A percentile compares a stretch with the other conserved stretches of the same genome.
These are phyloP conservation scores for Ichthyophonus hoferi DNA, from an alignment of 208 protist species.

Conservation along the genomic window DNA sequence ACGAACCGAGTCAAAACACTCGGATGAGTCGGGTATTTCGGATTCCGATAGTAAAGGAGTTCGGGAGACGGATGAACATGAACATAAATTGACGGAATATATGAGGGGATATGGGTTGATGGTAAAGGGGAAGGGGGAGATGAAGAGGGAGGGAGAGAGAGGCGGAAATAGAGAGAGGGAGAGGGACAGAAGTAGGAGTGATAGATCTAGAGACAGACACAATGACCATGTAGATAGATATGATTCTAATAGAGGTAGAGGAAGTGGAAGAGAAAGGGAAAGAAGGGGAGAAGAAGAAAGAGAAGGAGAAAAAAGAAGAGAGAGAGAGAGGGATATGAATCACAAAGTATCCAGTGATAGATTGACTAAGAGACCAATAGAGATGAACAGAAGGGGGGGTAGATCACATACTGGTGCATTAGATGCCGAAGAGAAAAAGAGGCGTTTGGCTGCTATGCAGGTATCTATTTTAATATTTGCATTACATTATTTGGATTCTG, in stretches of 20 bases:
- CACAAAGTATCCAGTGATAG: too few relatives aligned
- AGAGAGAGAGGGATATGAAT: too few relatives aligned
- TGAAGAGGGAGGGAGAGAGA: not conserved
- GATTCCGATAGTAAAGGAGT: not conserved
- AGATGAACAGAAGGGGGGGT: too few relatives aligned
- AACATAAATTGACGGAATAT: not conserved
- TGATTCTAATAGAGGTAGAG: not conserved
- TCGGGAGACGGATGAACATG: not conserved
- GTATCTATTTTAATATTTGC: not conserved
- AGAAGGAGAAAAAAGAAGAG: not conserved
- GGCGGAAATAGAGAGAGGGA: not conserved
- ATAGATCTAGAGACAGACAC: not conserved
- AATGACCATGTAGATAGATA: not conserved
- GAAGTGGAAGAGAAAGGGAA: not conserved
- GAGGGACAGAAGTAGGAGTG: not conserved
- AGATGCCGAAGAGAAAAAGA: not conserved
- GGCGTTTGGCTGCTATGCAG: slow-evolving; percentile 12
- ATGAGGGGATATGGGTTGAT: not conserved
- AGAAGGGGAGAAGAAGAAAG: not conserved
- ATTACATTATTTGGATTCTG: too few relatives aligned
- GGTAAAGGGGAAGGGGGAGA: not conserved
- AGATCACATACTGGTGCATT: not conserved
- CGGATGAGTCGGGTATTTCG: not conserved
- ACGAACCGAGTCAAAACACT: not conserved
- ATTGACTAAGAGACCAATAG: too few relatives aligned